Evolutionary conservation across 2,329 filamentous ascomycete species (phyloP).

Genomic region (Calonectria pseudoreteaudii): DNA sequence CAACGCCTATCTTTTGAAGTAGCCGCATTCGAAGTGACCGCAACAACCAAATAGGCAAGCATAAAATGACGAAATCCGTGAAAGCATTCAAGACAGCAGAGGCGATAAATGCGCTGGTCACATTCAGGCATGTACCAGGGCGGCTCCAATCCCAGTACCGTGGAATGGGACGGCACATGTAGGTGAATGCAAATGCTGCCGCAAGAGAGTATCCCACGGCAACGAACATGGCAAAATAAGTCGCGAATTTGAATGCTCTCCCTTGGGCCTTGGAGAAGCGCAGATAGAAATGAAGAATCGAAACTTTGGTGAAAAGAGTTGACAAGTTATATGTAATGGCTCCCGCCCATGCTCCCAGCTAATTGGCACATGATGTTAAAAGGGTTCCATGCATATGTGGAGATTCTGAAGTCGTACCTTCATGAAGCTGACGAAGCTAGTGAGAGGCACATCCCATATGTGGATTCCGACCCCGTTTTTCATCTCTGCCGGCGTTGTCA

Average conservation of each 20-base stretch:
- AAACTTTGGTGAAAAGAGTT: conserved; percentile 5
- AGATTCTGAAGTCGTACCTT: background rate
- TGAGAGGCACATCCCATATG: background rate
- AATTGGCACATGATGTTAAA: background rate
- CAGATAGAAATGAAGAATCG: conserved; percentile 13
- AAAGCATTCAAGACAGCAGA: background rate
- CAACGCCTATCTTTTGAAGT: conserved; percentile 11
- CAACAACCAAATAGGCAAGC: conserved; percentile 3
- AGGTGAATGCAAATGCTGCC: conserved; percentile 3
- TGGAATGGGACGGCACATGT: conserved; percentile 10
- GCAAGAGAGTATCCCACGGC: background rate
- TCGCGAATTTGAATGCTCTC: background rate
- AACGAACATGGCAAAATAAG: conserved; percentile 10
- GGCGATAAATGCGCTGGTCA: background rate
- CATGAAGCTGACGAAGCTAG: background rate
- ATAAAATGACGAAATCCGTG: background rate
- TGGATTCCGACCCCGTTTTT: background rate
- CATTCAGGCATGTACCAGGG: background rate
- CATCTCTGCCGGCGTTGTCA: background rate
- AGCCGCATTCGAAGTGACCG: conserved; percentile 1
- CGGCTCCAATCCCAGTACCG: background rate
- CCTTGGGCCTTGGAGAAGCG: background rate
- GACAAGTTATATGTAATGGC: background rate
- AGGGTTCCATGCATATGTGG: background rate
- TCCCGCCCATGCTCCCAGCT: background rate